Evolutionary conservation across 2,329 filamentous ascomycete species (phyloP).

Genomic region (Trichoderma hamatum): DNA sequence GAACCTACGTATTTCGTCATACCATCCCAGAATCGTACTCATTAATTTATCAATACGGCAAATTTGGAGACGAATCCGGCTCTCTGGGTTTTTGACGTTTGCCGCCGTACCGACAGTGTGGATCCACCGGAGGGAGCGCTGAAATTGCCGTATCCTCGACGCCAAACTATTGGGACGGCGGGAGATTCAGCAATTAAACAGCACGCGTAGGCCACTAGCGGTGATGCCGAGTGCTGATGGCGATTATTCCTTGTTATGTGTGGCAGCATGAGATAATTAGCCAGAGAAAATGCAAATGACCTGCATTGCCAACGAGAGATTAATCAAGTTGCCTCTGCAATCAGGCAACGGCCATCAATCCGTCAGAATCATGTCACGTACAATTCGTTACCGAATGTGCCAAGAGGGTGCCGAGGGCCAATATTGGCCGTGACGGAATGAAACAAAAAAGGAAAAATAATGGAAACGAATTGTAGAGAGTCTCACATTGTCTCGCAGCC

Average conservation of each 20-base stretch:
- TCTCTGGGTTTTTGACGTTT: neutral
- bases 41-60: neutral
- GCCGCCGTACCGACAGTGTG: neutral
- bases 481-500: neutral
- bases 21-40: neutral
- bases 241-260: neutral
- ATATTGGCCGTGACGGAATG: neutral
- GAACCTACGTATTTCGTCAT: too few relatives aligned
- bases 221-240: neutral
- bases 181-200: slow-evolving; percentile 21
- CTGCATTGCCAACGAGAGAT: neutral
- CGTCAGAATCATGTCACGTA: neutral
- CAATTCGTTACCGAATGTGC: neutral
- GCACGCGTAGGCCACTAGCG: neutral
- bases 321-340: neutral
- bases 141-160: slow-evolving; percentile 3
- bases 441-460: neutral
- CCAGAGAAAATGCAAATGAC: neutral
- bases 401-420: neutral
- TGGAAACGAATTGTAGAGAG: neutral
- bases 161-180: slow-evolving; percentile 3
- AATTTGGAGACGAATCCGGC: neutral
- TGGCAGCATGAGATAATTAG: neutral
- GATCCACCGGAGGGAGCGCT: slow-evolving; percentile 9
- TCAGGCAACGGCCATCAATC: neutral